phyloP scores from a whole-genome alignment of 108 stramenopile species.

The Pseudonitzschia multiseries region DNA sequence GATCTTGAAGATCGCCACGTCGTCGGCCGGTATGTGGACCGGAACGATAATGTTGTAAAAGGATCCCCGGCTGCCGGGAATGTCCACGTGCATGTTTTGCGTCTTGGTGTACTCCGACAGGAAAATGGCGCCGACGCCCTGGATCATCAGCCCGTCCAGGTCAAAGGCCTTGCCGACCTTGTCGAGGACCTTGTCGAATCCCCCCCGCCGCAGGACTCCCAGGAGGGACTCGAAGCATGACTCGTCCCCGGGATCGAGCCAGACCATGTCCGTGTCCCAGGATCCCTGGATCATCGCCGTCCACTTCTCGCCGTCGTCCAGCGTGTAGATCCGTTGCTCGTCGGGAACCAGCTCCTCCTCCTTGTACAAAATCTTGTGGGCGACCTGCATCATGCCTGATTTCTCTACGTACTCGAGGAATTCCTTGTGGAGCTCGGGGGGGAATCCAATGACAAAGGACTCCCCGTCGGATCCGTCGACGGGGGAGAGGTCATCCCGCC shows the following conservation, averaged over 20 bases:
- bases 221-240: constrained; percentile 53
- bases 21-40: constrained; percentile 24
- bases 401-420: constrained; percentile 15
- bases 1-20: constrained; percentile 29
- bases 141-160: constrained; percentile 30
- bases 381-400: constrained; percentile 24
- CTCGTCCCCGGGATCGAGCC: constrained; percentile 63
- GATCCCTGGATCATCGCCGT: constrained; percentile 49
- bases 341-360: constrained; percentile 6
- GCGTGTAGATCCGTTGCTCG: constrained; percentile 29
- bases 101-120: constrained; percentile 22
- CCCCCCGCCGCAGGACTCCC: constrained; percentile 41
- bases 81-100: constrained; percentile 43
- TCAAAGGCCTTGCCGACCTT: constrained; percentile 41
- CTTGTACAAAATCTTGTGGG: constrained; percentile 18
- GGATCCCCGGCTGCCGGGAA: constrained; percentile 30
- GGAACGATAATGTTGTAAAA: constrained; percentile 47
- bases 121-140: constrained; percentile 32
- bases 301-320: constrained; percentile 53
- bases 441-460: constrained; percentile 27
- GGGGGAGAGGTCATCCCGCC: constrained; percentile 12
- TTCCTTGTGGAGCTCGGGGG: constrained; percentile 16
- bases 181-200: constrained; percentile 56
- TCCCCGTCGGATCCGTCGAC: constrained; percentile 24
- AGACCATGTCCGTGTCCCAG: constrained; percentile 53